Base-by-base conservation (phyloP, 768 basidiomycete species). In the Amanita muscaria region DNA sequence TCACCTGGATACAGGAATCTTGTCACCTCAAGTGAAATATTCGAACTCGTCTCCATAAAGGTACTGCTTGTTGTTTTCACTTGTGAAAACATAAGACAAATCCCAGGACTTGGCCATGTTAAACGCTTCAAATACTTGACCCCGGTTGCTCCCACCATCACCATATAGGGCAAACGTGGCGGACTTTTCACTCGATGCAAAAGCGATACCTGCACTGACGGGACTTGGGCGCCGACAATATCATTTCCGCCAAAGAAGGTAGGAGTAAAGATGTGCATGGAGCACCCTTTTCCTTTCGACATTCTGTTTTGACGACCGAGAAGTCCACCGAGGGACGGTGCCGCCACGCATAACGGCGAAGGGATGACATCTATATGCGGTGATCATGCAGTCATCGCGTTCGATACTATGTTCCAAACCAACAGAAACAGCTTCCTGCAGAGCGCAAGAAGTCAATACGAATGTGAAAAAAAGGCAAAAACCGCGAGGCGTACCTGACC, bases 11-110 rank as follows among this genome's bases (percentile, higher is more conserved):
- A 61, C 94, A 35, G 94, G 91, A 56, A 98, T 98, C 63, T 88
- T 84, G 68, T 99, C 94, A 44, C 94, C 94, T 54, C 94, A 88
- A 30, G 86, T 94, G 66, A 82, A 97, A 76, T 96, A 99, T 63
- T 83, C 14, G 91, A 94, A 53, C 82, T 85, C 51, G 94, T 83
- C 59, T 90, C 88, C 10, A 93, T 89, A 2, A 92, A 88, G 3
- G 94, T 98, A 52, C 94, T 97, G 96, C 65, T 96, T 88, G 81
- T 99, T 98, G 74, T 99, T 98, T 65, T 99, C 93, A 60, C 93
- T 97, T 10, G 94, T 81, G 62, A 98, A 98, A 44, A 97, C 75
- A 53, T 80, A 81, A 0, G 96, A 94, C 19, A 96, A 79, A 64
- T 94, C 76, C 93, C 93, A 97, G 1, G 93, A 76, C 62, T 94